phyloP scores from a whole-genome alignment of 306 rosid genomes.

The Pachyrhizus erosus region DNA sequence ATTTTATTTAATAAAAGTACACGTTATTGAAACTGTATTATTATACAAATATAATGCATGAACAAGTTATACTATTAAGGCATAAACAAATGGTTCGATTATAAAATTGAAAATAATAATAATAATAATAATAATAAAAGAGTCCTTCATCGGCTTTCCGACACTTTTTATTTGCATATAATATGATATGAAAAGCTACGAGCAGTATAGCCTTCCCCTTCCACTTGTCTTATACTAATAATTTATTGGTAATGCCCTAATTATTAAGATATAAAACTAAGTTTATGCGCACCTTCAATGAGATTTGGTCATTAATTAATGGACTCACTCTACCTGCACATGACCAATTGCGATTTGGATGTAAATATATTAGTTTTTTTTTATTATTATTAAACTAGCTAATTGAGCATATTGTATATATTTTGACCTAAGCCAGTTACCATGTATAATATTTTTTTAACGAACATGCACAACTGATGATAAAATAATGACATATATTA shows the following conservation, averaged over 20 bases:
- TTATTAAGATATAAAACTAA: constrained; percentile 44
- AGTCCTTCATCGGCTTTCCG: constrained; percentile 47
- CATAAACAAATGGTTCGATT: constrained; percentile 41
- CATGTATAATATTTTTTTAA: constrained; percentile 24
- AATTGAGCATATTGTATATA: constrained; percentile 42
- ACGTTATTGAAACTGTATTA: constrained; percentile 36
- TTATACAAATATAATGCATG: constrained; percentile 36
- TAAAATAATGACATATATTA: constrained; percentile 39
- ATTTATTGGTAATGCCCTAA: constrained; percentile 40
- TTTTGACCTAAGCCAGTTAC: constrained; percentile 58
- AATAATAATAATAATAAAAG: constrained; percentile 39
- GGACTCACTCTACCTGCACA: constrained; percentile 55
- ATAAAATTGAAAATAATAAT: constrained; percentile 34
- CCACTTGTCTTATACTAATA: constrained; percentile 51
- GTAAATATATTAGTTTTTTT: constrained; percentile 23
- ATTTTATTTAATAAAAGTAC: constrained; percentile 43
- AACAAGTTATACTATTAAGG: constrained; percentile 22
- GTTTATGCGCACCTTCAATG: constrained; percentile 48
- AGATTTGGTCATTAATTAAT: constrained; percentile 52
- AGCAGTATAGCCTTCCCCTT: constrained; percentile 44
- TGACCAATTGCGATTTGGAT: constrained; percentile 50
- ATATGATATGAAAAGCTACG: constrained; percentile 40
- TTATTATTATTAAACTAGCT: constrained; percentile 43
- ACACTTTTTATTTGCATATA: constrained; percentile 39
- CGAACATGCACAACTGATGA: constrained; percentile 45